phyloP scores from a whole-genome alignment of 768 basidiomycete genomes.

The Crepidotus variabilis region DNA sequence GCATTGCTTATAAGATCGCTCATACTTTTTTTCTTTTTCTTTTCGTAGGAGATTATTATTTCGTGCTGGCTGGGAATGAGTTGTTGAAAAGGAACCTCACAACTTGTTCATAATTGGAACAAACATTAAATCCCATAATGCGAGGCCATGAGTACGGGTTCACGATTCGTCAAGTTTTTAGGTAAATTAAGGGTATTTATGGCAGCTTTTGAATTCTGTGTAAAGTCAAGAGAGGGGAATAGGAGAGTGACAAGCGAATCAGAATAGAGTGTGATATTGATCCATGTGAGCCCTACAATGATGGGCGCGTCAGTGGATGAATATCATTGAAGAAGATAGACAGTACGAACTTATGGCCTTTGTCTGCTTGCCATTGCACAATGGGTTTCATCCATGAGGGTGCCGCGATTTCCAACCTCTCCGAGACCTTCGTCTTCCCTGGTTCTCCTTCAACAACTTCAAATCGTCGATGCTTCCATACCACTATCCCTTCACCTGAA shows the following conservation, averaged over 20 bases:
- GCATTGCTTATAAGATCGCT: too few relatives aligned
- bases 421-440: conserved; percentile 25
- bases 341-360: conserved; percentile 23
- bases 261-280: conserved; percentile 24
- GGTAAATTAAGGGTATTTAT: too few relatives aligned
- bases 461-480: conserved; percentile 29
- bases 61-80: too few relatives aligned
- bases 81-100: too few relatives aligned
- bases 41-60: too few relatives aligned
- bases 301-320: not conserved
- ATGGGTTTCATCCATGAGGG: conserved; percentile 20
- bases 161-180: too few relatives aligned
- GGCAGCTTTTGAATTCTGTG: too few relatives aligned
- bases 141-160: too few relatives aligned
- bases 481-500: conserved; percentile 10
- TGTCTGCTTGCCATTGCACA: conserved; percentile 22
- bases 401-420: conserved; percentile 27
- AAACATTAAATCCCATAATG: too few relatives aligned
- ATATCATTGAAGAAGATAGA: not conserved
- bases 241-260: not conserved
- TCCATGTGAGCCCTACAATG: conserved; percentile 27
- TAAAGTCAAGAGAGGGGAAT: not conserved
- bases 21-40: too few relatives aligned
- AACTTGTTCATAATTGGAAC: too few relatives aligned
- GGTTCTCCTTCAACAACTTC: conserved; percentile 18